Evolutionary conservation across 2,329 filamentous ascomycete species (phyloP).

Genomic region (Cladophialophora exuberans): DNA sequence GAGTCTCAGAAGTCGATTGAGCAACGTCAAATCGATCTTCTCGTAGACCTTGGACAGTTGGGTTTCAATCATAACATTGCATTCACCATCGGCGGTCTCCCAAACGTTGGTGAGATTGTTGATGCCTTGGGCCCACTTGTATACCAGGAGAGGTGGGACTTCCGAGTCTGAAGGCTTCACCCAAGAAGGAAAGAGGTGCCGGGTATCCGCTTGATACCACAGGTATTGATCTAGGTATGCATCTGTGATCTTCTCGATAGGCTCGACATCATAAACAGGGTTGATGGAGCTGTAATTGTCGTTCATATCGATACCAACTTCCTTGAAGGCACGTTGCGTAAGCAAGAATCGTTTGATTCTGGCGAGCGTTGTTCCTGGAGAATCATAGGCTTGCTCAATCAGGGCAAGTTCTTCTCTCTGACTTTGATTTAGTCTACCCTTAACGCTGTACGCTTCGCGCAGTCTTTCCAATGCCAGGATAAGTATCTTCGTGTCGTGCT

Average conservation of each 20-base stretch:
- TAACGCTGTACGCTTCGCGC: constrained; percentile 95
- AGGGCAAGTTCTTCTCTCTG: constrained; percentile 95
- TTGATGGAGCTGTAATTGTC: constrained; percentile 99
- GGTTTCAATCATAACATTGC: constrained; percentile 98
- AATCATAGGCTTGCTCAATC: constrained; percentile 98
- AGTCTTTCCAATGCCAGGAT: constrained; percentile 92
- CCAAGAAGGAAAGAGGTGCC: constrained; percentile 96
- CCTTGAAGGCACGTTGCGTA: constrained; percentile 97
- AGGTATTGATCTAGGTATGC: constrained; percentile 98
- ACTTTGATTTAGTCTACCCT: constrained; percentile 93
- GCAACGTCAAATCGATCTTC: constrained; percentile 94
- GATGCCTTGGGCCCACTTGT: constrained; percentile 99
- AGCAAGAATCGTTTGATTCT: constrained; percentile 97
- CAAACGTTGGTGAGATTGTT: constrained; percentile 97
- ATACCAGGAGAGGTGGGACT: constrained; percentile 88
- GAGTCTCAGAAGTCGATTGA: constrained; percentile 87
- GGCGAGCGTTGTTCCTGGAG: constrained; percentile 91
- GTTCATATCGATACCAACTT: constrained; percentile 99
- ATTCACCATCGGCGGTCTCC: constrained; percentile 91
- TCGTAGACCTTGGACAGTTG: constrained; percentile 99
- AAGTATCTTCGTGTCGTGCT: constrained; percentile 98
- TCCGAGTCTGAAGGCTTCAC: constrained; percentile 99
- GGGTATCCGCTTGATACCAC: constrained; percentile 98
- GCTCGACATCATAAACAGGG: constrained; percentile 97
- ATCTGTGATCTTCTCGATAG: constrained; percentile 99